Evolutionary conservation across 768 basidiomycete species (phyloP).

Genomic region (Peribolospora baueri): DNA sequence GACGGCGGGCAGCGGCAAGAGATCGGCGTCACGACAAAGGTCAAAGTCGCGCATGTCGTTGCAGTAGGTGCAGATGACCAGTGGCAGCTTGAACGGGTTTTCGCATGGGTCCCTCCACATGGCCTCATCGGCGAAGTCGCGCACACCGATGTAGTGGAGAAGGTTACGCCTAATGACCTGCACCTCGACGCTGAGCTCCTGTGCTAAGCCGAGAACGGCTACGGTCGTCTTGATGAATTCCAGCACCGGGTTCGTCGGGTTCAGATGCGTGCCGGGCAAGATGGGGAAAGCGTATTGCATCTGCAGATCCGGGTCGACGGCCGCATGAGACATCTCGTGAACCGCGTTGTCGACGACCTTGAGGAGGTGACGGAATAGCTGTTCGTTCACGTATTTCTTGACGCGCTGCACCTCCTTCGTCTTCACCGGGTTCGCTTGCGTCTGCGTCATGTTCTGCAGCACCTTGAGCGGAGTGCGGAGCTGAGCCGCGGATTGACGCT

Average conservation of each 20-base stretch:
- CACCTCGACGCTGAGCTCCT: conserved; percentile 63
- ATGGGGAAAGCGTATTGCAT: conserved; percentile 46
- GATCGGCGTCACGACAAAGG: conserved; percentile 72
- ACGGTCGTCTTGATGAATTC: conserved; percentile 75
- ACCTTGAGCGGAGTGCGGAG: conserved; percentile 46
- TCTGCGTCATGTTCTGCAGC: conserved; percentile 32
- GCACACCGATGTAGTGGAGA: conserved; percentile 60
- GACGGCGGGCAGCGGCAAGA: conserved; percentile 28
- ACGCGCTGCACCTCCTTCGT: conserved; percentile 41
- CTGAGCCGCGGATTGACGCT: conserved; percentile 35
- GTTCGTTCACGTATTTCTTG: conserved; percentile 50
- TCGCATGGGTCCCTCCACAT: conserved; percentile 67
- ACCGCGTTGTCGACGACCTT: conserved; percentile 36
- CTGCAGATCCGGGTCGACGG: not conserved
- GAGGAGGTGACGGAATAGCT: conserved; percentile 57
- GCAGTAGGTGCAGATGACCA: conserved; percentile 50
- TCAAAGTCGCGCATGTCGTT: conserved; percentile 74
- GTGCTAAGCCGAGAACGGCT: conserved; percentile 52
- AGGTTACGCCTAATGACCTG: conserved; percentile 70
- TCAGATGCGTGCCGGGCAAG: conserved; percentile 63
- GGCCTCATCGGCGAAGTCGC: conserved; percentile 60
- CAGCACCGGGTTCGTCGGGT: conserved; percentile 50
- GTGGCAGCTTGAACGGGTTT: conserved; percentile 54
- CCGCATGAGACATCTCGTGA: conserved; percentile 20
- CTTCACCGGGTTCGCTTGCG: conserved; percentile 42